Evolutionary conservation across 129 eudicot species (phyloP), one percentile per base, ranked within the genome.

Genomic region (Oenanthe sinensis): DNA sequence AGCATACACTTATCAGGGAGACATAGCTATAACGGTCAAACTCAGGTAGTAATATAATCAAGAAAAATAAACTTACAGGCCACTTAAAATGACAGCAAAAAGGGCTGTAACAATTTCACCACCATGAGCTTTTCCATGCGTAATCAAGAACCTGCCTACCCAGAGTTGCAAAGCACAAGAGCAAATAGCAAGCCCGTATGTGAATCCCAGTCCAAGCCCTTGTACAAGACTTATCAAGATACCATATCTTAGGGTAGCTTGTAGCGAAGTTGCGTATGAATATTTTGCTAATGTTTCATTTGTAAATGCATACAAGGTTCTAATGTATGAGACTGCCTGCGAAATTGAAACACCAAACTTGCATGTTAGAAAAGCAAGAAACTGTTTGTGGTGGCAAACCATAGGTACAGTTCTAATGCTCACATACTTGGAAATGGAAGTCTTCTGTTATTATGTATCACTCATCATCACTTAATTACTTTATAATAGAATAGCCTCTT

Each of bases 191-290:
- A 94, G 95, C 78, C 98, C 98, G 69, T 94, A 94, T 33, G 98
- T 94, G 83, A 94, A 94, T 71, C 98, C 98, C 81, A 94, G 97
- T 16, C 98, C 98, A 82, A 94, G 89, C 63, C 98, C 98, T 94
- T 94, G 98, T 80, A 94, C 98, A 71, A 94, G 98, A 90, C 96
- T 89, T 79, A 94, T 94, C 79, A 94, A 82, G 79, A 94, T 94
- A 77, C 97, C 98, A 85, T 94, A 91, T 90, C 97, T 91, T 60
- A 94, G 85, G 4, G 98, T 94, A 78, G 97, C 98, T 87, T 94
- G 98, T 68, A 94, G 87, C 8, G 98, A 91, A 55, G 91, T 88
- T 55, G 98, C 98, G 79, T 94, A 94, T 26, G 98, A 94, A 83
- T 94, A 89, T 82, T 94, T 94, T 39, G 98, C 98, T 84, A 94